These are phyloP conservation scores for Neoboletus magnificus DNA, from an alignment of 768 basidiomycete species.

Conservation along the genomic window DNA sequence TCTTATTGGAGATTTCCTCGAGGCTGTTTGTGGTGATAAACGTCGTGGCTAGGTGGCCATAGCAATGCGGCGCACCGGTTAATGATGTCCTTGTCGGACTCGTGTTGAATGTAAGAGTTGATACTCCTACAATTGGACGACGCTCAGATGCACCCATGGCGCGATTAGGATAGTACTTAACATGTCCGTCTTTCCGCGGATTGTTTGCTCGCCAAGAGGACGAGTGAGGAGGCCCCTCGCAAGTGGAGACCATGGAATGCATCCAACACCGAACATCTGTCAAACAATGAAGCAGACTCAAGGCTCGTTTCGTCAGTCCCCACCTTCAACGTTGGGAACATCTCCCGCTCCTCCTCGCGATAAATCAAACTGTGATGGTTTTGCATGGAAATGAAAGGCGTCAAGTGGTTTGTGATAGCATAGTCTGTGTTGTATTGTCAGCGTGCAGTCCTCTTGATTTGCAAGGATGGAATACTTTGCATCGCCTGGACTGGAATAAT, in stretches of 20 bases:
- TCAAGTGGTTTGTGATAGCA: constrained; percentile 41
- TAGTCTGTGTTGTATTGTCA: constrained; percentile 28
- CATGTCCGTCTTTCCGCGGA: constrained; percentile 1
- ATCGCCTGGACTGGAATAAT: not conserved
- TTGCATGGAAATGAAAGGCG: constrained; percentile 64
- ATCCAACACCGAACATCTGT: constrained; percentile 22
- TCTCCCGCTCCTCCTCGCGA: not conserved
- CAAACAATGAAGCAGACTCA: constrained; percentile 46
- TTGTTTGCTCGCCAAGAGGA: constrained; percentile 1
- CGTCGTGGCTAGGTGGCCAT: not conserved
- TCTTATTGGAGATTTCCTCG: constrained; percentile 6
- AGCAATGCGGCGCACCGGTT: not conserved
- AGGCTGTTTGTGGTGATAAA: not conserved
- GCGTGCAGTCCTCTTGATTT: not conserved
- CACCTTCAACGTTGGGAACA: not conserved
- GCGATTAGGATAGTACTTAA: not conserved
- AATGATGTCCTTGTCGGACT: constrained; percentile 9
- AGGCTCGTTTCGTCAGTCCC: constrained; percentile 5
- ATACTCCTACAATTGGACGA: not conserved
- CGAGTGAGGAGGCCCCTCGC: constrained; percentile 3
- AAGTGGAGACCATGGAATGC: constrained; percentile 4
- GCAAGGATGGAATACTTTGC: not conserved
- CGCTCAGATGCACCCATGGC: not conserved
- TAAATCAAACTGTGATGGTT: constrained; percentile 28
- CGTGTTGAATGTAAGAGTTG: constrained; percentile 7